Evolutionary conservation across 208 protist species (phyloP), one percentile per base, ranked within the genome.

Genomic region (Trypanosoma scelopori): DNA sequence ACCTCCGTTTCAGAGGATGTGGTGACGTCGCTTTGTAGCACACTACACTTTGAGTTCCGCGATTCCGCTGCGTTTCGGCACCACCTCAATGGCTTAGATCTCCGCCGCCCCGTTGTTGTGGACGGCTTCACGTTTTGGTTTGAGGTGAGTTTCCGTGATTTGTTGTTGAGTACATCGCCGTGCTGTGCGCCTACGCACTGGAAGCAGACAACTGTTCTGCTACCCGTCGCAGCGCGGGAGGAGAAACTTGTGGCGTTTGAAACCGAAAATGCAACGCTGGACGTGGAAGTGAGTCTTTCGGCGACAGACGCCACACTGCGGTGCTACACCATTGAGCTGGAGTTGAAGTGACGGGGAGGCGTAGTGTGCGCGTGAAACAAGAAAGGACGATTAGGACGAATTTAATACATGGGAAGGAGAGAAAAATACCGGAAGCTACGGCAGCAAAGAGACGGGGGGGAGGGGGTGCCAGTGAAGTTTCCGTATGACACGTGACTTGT

Each of bases 171-270:
- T 52, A 97, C 92, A 30, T 74, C 76, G 0, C 92, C 83, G 3
- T 25, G 35, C 5, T 52, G 62, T 1, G 58, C 79, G 9, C 73
- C 79, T 11, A 97, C 92, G 30, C 92, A 97, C 69, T 97, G 92
- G 90, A 97, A 94, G 74, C 92, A 97, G 71, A 91, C 88, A 18
- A 86, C 75, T 12, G 49, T 93, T 43, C 78, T 95, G 3, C 62
- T 94, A 4, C 85, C 88, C 0, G 55, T 72, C 5, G 43, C 55
- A 42, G 74, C 82, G 46, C 71, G 85, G 25, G 60, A 75, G 18
- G 75, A 55, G 28, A 32, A 72, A 52, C 28, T 81, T 1, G 72
- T 94, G 0, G 57, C 74, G 0, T 81, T 90, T 39, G 49, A 58
- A n/a, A 23, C 4, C 5, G 22, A 59, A 32, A 60, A 76, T 9